A percentile compares a stretch with the other conserved stretches of the same genome.
Evolutionary conservation across 2,329 filamentous ascomycete species (phyloP).

Genomic region (Colletotrichum higginsianum): DNA sequence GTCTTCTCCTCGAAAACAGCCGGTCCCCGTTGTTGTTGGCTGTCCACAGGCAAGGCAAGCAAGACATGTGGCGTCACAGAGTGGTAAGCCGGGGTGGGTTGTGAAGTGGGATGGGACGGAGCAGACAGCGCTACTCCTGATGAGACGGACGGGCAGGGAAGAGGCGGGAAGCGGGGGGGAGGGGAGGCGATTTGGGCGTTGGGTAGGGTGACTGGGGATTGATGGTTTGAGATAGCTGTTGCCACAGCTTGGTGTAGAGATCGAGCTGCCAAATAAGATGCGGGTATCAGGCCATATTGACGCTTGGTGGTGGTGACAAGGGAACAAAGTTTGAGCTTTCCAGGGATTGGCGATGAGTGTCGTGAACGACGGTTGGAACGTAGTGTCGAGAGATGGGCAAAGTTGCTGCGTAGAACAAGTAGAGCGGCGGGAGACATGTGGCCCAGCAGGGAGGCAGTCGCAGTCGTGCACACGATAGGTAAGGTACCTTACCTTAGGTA

Average conservation of each 20-base stretch:
- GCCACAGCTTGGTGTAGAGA: conserved; percentile 34
- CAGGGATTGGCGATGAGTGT: conserved; percentile 17
- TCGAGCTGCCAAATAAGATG: conserved; percentile 40
- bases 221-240: conserved; percentile 41
- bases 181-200: neutral
- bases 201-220: conserved; percentile 18
- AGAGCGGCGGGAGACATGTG: conserved; percentile 32
- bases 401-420: conserved; percentile 30
- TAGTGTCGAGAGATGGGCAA: conserved; percentile 32
- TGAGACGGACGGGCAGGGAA: conserved; percentile 3
- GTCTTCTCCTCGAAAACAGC: conserved; percentile 2
- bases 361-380: conserved; percentile 32
- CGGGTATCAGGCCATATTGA: conserved; percentile 35
- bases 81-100: conserved; percentile 14
- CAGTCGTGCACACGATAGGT: neutral
- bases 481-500: neutral
- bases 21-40: conserved; percentile 4
- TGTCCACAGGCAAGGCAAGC: conserved; percentile 31
- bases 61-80: conserved; percentile 40
- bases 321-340: conserved; percentile 32
- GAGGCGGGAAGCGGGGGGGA: neutral
- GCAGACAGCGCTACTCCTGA: neutral
- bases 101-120: neutral
- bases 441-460: conserved; percentile 23
- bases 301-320: conserved; percentile 21